A percentile compares a stretch with the other conserved stretches of the same genome.
Evolutionary conservation across 371 early-diverging fungal genomes (phyloP).

Genomic region (Gilbertella persicaria): DNA sequence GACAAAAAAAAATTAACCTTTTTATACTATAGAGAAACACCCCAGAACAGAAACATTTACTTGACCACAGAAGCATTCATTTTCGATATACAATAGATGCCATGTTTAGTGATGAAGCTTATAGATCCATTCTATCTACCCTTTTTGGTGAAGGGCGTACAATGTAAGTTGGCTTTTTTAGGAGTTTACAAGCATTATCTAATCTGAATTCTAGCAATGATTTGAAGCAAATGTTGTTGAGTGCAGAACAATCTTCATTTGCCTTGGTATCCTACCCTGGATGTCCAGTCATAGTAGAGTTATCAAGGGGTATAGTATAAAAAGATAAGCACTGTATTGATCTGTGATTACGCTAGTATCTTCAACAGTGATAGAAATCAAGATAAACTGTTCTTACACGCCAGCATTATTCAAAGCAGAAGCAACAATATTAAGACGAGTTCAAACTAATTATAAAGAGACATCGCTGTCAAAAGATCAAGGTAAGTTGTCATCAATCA

Average conservation of each 20-base stretch:
- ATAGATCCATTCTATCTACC: constrained; percentile 13
- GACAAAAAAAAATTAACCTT: not conserved
- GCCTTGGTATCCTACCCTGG: constrained; percentile 19
- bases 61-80: constrained; percentile 10
- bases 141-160: constrained; percentile 21
- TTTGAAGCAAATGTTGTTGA: constrained; percentile 5
- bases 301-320: constrained; percentile 11
- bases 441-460: too few species aligned
- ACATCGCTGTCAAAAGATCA: not conserved
- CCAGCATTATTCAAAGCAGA: constrained; percentile 23
- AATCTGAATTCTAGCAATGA: not conserved
- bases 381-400: constrained; percentile 13
- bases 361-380: constrained; percentile 12
- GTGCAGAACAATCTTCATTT: constrained; percentile 20
- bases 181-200: not conserved
- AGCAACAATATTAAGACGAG: constrained; percentile 9
- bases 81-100: constrained; percentile 3
- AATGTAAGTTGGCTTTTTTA: constrained; percentile 1
- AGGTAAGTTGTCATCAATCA: too few species aligned
- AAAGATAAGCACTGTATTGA: too few species aligned
- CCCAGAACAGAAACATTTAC: not conserved
- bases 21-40: not conserved
- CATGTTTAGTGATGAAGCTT: constrained; percentile 5
- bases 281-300: constrained; percentile 14
- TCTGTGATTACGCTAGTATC: constrained; percentile 5